Evolutionary conservation across 2,329 filamentous ascomycete genomes (phyloP).

Genomic region (Pseudofabraea citricarpa): DNA sequence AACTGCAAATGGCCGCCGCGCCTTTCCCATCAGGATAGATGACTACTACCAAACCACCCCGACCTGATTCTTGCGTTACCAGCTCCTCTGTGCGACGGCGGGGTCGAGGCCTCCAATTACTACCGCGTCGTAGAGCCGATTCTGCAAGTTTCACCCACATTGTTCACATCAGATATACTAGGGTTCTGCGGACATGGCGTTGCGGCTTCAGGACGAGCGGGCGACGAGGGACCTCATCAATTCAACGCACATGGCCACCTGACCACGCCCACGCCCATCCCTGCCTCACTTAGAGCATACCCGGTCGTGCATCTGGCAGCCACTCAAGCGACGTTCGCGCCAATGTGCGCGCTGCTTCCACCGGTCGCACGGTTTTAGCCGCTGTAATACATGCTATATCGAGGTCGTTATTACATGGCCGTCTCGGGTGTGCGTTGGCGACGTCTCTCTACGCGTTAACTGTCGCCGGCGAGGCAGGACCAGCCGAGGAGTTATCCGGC

Average conservation of each 20-base stretch:
- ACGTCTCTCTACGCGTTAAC: slow-evolving; percentile 3
- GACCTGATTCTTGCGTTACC: no score
- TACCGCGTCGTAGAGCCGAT: slow-evolving; percentile 5
- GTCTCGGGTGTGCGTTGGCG: slow-evolving; percentile 1
- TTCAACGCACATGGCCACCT: slow-evolving; percentile 14
- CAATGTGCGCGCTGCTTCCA: slow-evolving; percentile 3
- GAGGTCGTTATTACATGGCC: slow-evolving; percentile 4
- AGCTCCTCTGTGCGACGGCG: no score
- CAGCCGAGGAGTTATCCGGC: slow-evolving; percentile 2
- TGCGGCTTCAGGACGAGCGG: slow-evolving; percentile 14
- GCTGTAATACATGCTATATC: slow-evolving; percentile 13
- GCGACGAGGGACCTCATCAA: no score
- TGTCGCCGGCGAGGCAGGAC: slow-evolving; percentile 6
- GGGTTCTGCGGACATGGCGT: slow-evolving; percentile 17
- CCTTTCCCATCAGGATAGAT: no score
- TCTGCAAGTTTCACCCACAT: slow-evolving; percentile 10
- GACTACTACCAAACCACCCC: no score
- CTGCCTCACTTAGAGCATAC: no score
- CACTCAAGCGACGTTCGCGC: slow-evolving; percentile 11
- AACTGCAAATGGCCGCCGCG: no score
- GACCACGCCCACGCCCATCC: slow-evolving; percentile 16
- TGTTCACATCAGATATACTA: slow-evolving; percentile 10
- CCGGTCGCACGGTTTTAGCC: slow-evolving; percentile 15
- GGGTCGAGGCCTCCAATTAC: no score
- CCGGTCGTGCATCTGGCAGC: slow-evolving; percentile 1